Conservation (phyloP, 352 stramenopile species). For the Thalassiosira mediterranea region DNA sequence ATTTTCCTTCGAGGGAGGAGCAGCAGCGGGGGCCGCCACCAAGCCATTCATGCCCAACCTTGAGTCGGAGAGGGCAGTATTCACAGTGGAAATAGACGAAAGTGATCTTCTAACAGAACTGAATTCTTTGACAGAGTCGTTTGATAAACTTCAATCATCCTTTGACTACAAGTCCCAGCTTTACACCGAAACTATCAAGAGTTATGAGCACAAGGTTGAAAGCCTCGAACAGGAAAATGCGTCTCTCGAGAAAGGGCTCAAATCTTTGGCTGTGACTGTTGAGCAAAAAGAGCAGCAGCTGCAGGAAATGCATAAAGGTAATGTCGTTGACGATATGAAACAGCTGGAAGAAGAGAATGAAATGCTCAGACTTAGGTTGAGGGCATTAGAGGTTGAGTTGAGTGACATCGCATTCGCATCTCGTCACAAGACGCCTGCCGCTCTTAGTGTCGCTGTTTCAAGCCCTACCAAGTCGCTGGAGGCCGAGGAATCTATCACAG, state of each 20-base stretch:
- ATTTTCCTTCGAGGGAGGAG: conserved; percentile 30
- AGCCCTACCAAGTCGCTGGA: conserved; percentile 1
- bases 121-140: conserved; percentile 26
- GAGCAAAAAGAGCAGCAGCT: conserved; percentile 29
- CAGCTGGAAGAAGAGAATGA: conserved; percentile 40
- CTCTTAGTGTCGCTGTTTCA: not conserved
- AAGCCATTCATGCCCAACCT: conserved; percentile 32
- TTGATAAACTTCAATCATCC: conserved; percentile 34
- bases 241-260: conserved; percentile 31
- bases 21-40: conserved; percentile 3
- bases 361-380: conserved; percentile 31
- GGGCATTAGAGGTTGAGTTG: conserved; percentile 43
- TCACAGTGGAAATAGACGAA: conserved; percentile 11
- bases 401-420: conserved; percentile 45
- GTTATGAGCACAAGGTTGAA: conserved; percentile 21
- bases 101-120: conserved; percentile 31
- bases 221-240: conserved; percentile 41
- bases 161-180: conserved; percentile 30
- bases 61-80: conserved; percentile 18
- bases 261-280: conserved; percentile 26
- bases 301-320: conserved; percentile 14
- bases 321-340: conserved; percentile 15
- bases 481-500: not conserved
- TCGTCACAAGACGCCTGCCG: conserved; percentile 24
- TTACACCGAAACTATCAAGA: conserved; percentile 28